A percentile compares a stretch with the other conserved stretches of the same genome.
Conservation (phyloP, 2,329 filamentous ascomycete species). For the Nemania bipapillata region DNA sequence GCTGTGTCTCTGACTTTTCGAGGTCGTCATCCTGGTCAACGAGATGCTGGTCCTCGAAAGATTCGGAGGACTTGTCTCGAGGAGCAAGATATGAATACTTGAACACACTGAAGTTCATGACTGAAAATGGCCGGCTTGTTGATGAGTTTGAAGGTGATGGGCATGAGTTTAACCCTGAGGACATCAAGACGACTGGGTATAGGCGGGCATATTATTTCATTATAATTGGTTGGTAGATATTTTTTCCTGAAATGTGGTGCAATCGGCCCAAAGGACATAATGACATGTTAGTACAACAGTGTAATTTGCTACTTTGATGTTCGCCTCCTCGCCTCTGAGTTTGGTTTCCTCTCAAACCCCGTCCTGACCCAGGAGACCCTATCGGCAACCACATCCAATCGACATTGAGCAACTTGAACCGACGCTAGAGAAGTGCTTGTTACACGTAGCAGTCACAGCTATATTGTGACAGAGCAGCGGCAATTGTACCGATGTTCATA, state of each 20-base stretch:
- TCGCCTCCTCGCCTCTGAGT: not conserved
- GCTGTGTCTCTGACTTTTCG: not conserved
- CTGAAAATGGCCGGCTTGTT: not conserved
- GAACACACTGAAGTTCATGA: not conserved
- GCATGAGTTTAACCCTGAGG: not conserved
- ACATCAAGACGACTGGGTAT: not conserved
- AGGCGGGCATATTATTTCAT: not conserved
- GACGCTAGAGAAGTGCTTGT: not conserved
- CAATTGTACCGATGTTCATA: not conserved
- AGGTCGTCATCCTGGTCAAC: not conserved
- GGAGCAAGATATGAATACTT: slow-evolving; percentile 5
- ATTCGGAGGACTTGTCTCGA: not conserved
- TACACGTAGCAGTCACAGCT: not conserved
- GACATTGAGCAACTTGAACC: not conserved
- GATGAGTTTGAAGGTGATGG: not conserved
- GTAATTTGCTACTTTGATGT: not conserved
- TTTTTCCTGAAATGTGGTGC: not conserved
- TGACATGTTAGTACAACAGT: not conserved
- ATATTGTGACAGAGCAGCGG: not conserved
- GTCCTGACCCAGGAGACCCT: not conserved
- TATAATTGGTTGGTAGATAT: not conserved
- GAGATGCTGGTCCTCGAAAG: not conserved
- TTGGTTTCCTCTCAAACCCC: not conserved
- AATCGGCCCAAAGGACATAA: not conserved
- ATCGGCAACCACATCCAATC: not conserved